phyloP scores from a whole-genome alignment of 192 early-diverging fungal genomes.

The Globomyces pollinis-pini region DNA sequence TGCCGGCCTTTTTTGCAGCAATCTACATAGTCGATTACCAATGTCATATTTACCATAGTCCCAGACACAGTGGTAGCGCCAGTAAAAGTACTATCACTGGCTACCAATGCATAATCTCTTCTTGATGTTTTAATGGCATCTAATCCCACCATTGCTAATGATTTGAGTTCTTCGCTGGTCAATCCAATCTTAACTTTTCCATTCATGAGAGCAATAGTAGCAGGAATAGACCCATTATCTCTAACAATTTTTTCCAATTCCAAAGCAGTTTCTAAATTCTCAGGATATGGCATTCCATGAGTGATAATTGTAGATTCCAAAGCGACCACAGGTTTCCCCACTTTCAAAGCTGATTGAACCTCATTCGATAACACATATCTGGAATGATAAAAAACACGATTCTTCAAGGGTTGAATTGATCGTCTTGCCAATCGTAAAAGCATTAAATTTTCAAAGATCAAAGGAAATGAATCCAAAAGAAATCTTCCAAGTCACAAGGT shows the following conservation, averaged over 20 bases:
- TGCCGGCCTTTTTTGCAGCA: constrained; percentile 78
- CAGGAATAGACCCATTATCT: constrained; percentile 66
- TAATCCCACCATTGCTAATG: constrained; percentile 52
- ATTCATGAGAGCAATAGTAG: constrained; percentile 83
- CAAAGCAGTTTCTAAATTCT: constrained; percentile 79
- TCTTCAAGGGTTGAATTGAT: too few species aligned
- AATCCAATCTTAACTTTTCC: constrained; percentile 82
- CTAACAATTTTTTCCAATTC: constrained; percentile 71
- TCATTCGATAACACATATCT: neutral
- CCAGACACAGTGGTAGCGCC: constrained; percentile 92
- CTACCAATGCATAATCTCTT: constrained; percentile 71
- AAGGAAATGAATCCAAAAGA: too few species aligned
- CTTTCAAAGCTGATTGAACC: constrained; percentile 48
- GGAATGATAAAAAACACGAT: too few species aligned
- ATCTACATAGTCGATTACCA: too few species aligned
- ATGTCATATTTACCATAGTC: too few species aligned
- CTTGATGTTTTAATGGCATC: constrained; percentile 72
- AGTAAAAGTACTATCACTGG: constrained; percentile 16
- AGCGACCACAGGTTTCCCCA: constrained; percentile 71
- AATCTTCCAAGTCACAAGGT: too few species aligned
- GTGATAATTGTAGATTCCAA: constrained; percentile 93
- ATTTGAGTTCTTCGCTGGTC: constrained; percentile 45
- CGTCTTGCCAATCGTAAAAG: too few species aligned
- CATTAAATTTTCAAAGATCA: too few species aligned
- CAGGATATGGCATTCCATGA: constrained; percentile 93